Evolutionary conservation across 129 eudicot genomes (phyloP).

Genomic region (Helichrysum umbraculigerum): DNA sequence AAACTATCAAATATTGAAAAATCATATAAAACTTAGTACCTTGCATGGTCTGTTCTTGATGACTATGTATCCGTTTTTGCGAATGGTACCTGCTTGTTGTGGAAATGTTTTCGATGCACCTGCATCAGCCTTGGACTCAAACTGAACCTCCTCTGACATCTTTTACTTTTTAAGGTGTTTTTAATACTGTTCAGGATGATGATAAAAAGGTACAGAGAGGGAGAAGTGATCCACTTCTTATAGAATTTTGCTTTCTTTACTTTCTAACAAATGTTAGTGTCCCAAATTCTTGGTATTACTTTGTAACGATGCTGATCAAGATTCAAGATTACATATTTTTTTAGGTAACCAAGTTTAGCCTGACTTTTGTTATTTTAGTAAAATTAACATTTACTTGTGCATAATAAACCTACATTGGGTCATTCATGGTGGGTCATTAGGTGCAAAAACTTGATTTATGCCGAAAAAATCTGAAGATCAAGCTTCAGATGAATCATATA

Average conservation of each 20-base stretch:
- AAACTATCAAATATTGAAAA: no score
- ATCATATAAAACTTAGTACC: not conserved
- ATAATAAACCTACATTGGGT: not conserved
- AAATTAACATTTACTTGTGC: not conserved
- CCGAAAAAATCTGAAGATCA: no score
- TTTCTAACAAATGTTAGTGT: not conserved
- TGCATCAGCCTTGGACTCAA: conserved; percentile 55
- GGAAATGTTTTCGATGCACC: conserved; percentile 63
- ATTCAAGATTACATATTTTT: not conserved
- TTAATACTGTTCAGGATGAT: not conserved
- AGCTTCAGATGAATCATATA: no score
- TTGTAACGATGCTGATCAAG: not conserved
- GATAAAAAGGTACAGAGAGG: not conserved
- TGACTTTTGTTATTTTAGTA: no score
- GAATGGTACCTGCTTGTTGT: conserved; percentile 60
- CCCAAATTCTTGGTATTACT: not conserved
- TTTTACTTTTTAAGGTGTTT: not conserved
- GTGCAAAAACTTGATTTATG: not conserved
- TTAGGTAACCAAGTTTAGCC: not conserved
- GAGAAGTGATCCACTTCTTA: conserved; percentile 3
- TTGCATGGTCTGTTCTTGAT: conserved; percentile 59
- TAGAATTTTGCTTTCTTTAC: not conserved
- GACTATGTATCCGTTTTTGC: conserved; percentile 53
- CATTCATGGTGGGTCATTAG: not conserved
- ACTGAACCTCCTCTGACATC: conserved; percentile 61